phyloP scores from a whole-genome alignment of 257 asterid species.

The Dorcoceras hygrometricum region DNA sequence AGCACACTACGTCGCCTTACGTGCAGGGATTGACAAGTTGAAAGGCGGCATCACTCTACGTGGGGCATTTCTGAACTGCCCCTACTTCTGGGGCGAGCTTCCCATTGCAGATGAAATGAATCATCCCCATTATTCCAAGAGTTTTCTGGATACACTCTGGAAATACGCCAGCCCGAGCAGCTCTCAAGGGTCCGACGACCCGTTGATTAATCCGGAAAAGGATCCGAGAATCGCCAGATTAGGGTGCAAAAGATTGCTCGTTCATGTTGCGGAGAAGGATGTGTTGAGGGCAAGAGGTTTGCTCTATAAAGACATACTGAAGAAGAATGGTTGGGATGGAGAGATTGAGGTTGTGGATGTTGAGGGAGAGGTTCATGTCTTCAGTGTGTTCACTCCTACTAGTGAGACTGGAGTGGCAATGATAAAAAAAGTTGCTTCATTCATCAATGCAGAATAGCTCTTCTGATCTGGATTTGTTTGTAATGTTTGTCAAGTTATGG shows the following conservation, averaged over 20 bases:
- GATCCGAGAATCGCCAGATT: conserved; percentile 35
- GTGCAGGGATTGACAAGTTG: conserved; percentile 35
- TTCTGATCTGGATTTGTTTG: too few species aligned
- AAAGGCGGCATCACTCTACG: conserved; percentile 28
- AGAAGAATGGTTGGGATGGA: conserved; percentile 46
- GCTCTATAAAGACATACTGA: conserved; percentile 32
- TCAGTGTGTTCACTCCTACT: conserved; percentile 35
- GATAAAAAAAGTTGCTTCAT: conserved; percentile 36
- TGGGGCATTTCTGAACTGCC: conserved; percentile 41
- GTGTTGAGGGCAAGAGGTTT: conserved; percentile 36
- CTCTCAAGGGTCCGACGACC: conserved; percentile 30
- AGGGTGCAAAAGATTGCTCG: conserved; percentile 36
- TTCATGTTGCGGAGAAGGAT: conserved; percentile 48
- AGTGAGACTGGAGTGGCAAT: conserved; percentile 31
- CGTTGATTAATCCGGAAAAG: conserved; percentile 40
- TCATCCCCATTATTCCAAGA: not conserved
- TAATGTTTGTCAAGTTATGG: too few species aligned
- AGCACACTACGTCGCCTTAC: conserved; percentile 39
- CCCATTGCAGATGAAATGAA: conserved; percentile 33
- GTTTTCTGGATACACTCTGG: conserved; percentile 30
- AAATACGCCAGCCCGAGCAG: conserved; percentile 23
- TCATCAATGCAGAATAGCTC: conserved; percentile 28
- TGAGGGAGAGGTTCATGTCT: conserved; percentile 43
- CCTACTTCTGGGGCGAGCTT: conserved; percentile 44
- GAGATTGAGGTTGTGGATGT: conserved; percentile 40